These are phyloP conservation scores for Phascolomyces articulosus DNA, from an alignment of 371 early-diverging fungal genomes.

Conservation along the genomic window DNA sequence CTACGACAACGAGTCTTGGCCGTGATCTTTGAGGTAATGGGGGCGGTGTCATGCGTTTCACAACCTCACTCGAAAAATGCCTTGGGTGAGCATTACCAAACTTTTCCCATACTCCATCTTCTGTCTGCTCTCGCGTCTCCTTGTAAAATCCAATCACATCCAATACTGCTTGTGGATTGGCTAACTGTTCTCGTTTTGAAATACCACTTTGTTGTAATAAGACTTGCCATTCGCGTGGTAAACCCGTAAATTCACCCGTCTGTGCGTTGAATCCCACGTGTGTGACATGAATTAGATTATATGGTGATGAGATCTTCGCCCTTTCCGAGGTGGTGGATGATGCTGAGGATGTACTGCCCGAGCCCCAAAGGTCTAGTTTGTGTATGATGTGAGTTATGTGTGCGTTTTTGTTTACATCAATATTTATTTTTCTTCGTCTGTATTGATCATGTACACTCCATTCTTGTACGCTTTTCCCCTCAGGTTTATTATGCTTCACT, in stretches of 20 bases:
- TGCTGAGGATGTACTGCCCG: conserved; percentile 3
- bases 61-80: conserved; percentile 15
- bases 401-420: no score
- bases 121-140: conserved; percentile 62
- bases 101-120: conserved; percentile 87
- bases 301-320: conserved; percentile 76
- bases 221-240: conserved; percentile 93
- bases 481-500: not conserved
- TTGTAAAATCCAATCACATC: conserved; percentile 95
- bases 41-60: conserved; percentile 20
- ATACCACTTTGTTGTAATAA: conserved; percentile 92
- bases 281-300: conserved; percentile 94
- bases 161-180: conserved; percentile 93
- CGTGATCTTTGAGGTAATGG: conserved; percentile 25
- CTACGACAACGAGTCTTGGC: conserved; percentile 21
- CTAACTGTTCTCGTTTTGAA: conserved; percentile 91
- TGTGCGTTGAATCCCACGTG: conserved; percentile 92
- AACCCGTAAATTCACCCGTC: conserved; percentile 92
- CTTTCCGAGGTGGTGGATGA: conserved; percentile 10
- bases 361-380: conserved; percentile 1
- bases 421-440: no score
- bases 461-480: not conserved
- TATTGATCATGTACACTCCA: not conserved
- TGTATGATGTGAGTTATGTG: not conserved
- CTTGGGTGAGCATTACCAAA: conserved; percentile 66